Percentiles rank a stretch among this genome's conserved stretches.
phyloP scores from a whole-genome alignment of 495 filamentous ascomycete genomes.

The Cladorrhinum samala region DNA sequence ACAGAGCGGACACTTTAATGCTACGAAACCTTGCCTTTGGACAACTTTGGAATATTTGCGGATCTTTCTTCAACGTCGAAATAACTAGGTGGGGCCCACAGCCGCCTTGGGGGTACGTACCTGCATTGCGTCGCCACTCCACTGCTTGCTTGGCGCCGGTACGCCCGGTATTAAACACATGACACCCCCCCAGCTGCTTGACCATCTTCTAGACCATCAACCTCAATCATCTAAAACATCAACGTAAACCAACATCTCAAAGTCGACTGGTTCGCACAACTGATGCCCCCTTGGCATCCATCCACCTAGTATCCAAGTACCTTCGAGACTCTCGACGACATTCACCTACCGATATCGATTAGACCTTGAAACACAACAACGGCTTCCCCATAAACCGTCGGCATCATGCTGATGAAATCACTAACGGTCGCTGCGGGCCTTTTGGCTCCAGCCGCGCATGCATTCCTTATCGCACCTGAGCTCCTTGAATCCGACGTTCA shows the following conservation, averaged over 20 bases:
- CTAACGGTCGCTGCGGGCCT: constrained; percentile 21
- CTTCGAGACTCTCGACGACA: neutral
- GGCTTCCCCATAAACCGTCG: too few relatives aligned
- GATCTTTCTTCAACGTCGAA: too few relatives aligned
- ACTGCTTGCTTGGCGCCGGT: too few relatives aligned
- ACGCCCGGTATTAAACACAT: too few relatives aligned
- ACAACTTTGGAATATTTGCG: too few relatives aligned
- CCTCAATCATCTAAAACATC: neutral
- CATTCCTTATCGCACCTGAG: constrained; percentile 26
- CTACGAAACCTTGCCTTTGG: too few relatives aligned
- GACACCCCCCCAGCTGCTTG: too few relatives aligned
- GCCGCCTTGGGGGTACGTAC: too few relatives aligned
- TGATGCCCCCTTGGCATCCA: neutral
- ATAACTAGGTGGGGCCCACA: too few relatives aligned
- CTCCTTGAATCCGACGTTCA: constrained; percentile 17
- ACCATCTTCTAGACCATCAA: neutral
- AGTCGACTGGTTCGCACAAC: constrained; percentile 4
- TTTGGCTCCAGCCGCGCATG: constrained; percentile 18
- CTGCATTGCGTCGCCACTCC: too few relatives aligned
- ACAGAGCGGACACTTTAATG: too few relatives aligned
- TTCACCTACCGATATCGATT: neutral
- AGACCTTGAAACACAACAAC: neutral
- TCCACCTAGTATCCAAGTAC: neutral
- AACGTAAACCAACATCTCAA: neutral
- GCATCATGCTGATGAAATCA: constrained; percentile 25